phyloP scores from a whole-genome alignment of 2,329 filamentous ascomycete species.

The Pyrenophora graminea region DNA sequence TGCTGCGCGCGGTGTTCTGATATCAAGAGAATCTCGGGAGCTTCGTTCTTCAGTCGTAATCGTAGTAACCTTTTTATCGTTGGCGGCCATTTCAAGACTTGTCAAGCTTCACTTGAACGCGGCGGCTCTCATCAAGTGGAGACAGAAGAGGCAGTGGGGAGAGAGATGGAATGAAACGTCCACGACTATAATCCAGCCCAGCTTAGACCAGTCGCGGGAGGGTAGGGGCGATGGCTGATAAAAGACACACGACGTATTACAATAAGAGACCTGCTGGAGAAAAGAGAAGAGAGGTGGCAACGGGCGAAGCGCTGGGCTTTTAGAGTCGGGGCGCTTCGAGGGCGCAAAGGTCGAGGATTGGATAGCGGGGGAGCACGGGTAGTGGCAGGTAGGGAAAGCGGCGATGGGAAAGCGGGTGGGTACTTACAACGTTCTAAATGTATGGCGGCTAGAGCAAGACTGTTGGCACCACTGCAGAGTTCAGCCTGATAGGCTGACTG shows the following conservation, averaged over 20 bases:
- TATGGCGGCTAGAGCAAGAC: conserved; percentile 41
- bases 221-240: conserved; percentile 31
- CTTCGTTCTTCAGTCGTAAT: conserved; percentile 49
- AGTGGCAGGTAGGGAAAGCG: conserved; percentile 37
- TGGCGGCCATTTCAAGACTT: conserved; percentile 52
- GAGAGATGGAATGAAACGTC: conserved; percentile 36
- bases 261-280: conserved; percentile 50
- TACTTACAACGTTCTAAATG: conserved; percentile 47
- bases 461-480: conserved; percentile 39
- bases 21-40: conserved; percentile 49
- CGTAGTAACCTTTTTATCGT: conserved; percentile 49
- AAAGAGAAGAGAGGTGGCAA: conserved; percentile 37
- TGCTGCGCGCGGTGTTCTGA: conserved; percentile 72
- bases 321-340: conserved; percentile 48
- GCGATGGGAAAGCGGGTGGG: conserved; percentile 43
- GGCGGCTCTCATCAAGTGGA: conserved; percentile 41
- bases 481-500: conserved; percentile 40
- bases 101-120: conserved; percentile 35
- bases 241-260: conserved; percentile 46
- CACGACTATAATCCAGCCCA: conserved; percentile 46
- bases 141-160: conserved; percentile 12
- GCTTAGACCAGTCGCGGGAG: conserved; percentile 43
- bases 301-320: conserved; percentile 47
- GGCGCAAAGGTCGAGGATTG: conserved; percentile 31
- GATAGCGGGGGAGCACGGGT: conserved; percentile 36